Evolutionary conservation across 1,284 basidiomycete genomes (phyloP).

Genomic region (Mycena citricolor): DNA sequence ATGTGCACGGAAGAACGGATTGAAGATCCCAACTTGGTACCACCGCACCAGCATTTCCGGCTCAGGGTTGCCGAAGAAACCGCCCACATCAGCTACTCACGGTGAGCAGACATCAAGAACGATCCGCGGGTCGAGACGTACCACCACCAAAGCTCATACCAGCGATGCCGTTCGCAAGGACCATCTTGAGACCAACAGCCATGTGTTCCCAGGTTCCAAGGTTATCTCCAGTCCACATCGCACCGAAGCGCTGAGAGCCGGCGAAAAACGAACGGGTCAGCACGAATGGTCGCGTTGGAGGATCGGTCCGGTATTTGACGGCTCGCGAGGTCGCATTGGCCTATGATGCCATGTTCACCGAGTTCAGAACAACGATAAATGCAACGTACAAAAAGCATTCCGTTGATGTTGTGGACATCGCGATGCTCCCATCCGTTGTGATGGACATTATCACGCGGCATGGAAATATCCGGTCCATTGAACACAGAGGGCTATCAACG

Average conservation of each 20-base stretch:
- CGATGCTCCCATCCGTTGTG: conserved; percentile 96
- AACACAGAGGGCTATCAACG: conserved; percentile 84
- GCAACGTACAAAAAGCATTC: conserved; percentile 75
- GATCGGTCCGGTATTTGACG: conserved; percentile 72
- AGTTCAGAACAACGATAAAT: conserved; percentile 15
- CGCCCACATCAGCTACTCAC: conserved; percentile 96
- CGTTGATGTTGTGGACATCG: conserved; percentile 93
- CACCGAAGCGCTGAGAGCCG: conserved; percentile 93
- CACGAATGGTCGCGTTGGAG: conserved; percentile 87
- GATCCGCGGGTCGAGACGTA: conserved; percentile 39
- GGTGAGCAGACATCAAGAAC: conserved; percentile 1
- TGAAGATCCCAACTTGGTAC: conserved; percentile 95
- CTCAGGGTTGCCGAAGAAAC: conserved; percentile 97
- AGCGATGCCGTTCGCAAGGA: conserved; percentile 87
- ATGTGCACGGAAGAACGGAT: conserved; percentile 98
- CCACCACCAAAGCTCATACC: conserved; percentile 94
- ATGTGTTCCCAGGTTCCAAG: conserved; percentile 98
- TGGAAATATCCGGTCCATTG: conserved; percentile 97
- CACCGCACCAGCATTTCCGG: conserved; percentile 94
- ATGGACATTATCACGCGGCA: conserved; percentile 93
- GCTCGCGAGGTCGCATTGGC: conserved; percentile 88
- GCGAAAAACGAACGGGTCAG: conserved; percentile 94
- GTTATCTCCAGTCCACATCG: conserved; percentile 99
- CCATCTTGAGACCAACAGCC: conserved; percentile 92
- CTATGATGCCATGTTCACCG: conserved; percentile 37